Conservation (phyloP, 1,284 basidiomycete species). For the Ganoderma sinense region DNA sequence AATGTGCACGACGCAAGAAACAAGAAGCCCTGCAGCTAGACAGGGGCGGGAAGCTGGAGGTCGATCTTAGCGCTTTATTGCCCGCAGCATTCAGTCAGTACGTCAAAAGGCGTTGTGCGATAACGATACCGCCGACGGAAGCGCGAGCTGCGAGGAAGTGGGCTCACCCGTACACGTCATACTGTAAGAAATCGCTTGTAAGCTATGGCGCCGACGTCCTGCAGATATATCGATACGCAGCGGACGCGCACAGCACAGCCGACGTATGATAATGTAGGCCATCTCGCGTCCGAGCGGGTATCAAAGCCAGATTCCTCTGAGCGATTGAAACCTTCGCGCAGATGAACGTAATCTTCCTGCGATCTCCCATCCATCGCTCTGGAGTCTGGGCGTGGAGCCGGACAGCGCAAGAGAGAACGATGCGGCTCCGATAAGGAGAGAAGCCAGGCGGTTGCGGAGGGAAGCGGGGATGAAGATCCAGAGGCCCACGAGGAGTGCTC, state of each 20-base stretch:
- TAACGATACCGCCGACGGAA: not conserved
- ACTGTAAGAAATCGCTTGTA: too few relatives aligned
- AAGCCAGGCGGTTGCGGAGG: not conserved
- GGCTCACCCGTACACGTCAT: not conserved
- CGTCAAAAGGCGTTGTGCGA: not conserved
- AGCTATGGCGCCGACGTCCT: too few relatives aligned
- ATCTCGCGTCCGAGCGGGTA: not conserved
- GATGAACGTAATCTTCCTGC: constrained; percentile 18
- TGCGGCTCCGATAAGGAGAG: constrained; percentile 19
- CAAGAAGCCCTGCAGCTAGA: not conserved
- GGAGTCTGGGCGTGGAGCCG: not conserved
- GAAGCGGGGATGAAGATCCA: not conserved
- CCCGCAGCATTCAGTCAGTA: not conserved
- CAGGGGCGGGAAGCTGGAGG: not conserved
- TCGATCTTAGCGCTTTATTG: not conserved
- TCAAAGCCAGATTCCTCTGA: not conserved
- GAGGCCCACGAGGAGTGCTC: not conserved
- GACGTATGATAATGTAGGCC: too few relatives aligned
- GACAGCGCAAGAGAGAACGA: not conserved
- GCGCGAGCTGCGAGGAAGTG: not conserved
- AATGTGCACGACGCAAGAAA: not conserved
- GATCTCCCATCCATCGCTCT: constrained; percentile 12
- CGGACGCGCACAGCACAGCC: too few relatives aligned
- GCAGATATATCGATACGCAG: too few relatives aligned
- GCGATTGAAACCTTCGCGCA: not conserved